These are phyloP conservation scores for Cryptosporidium sp. DNA, from an alignment of 169 alveolate species.

Conservation along the genomic window DNA sequence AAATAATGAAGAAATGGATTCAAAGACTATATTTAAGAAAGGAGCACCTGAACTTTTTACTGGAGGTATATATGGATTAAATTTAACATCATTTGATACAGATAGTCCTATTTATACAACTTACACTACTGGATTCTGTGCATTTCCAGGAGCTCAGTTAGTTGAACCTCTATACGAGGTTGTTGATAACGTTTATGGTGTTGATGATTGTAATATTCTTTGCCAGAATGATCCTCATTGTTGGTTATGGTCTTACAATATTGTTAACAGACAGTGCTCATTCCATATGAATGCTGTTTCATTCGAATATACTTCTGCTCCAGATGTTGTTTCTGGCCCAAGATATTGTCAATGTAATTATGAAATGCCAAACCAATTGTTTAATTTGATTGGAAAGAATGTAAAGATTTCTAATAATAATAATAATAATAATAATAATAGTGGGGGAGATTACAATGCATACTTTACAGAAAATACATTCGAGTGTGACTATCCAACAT, in stretches of 20 bases:
- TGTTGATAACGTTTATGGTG: constrained; percentile 71
- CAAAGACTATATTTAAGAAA: constrained; percentile 9
- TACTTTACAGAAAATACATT: constrained; percentile 12
- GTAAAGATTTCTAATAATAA: background rate
- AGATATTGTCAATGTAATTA: constrained; percentile 74
- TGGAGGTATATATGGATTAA: constrained; percentile 63
- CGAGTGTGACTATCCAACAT: constrained; percentile 67
- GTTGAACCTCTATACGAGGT: constrained; percentile 53
- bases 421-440: background rate
- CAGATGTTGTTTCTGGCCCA: constrained; percentile 74
- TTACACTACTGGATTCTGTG: constrained; percentile 71
- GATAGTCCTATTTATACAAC: constrained; percentile 73
- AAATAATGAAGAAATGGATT: background rate
- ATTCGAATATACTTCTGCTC: constrained; percentile 59
- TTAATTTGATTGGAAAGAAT: constrained; percentile 57
- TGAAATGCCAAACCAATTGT: constrained; percentile 69
- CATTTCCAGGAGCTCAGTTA: constrained; percentile 75
- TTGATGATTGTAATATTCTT: constrained; percentile 68
- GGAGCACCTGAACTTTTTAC: constrained; percentile 74
- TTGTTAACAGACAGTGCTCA: constrained; percentile 58
- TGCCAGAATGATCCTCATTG: constrained; percentile 74
- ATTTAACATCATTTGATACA: constrained; percentile 57
- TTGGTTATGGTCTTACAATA: constrained; percentile 74
- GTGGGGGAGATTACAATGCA: background rate
- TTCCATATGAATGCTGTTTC: constrained; percentile 75